Percentiles rank a stretch among this genome's conserved stretches.
Evolutionary conservation across 257 asterid genomes (phyloP).

Genomic region (Solanum bulbocastanum): DNA sequence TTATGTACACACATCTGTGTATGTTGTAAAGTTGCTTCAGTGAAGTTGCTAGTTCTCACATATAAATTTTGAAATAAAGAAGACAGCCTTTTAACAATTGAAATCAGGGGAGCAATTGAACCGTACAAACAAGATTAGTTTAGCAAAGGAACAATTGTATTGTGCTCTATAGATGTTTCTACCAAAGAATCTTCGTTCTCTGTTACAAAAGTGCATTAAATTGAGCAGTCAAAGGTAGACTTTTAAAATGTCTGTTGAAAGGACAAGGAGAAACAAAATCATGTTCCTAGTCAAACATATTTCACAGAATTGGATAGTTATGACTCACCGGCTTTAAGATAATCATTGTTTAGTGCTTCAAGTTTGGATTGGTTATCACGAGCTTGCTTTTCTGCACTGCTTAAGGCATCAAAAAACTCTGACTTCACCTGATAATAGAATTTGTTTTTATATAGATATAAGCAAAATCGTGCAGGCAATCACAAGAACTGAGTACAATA

Average conservation of each 20-base stretch:
- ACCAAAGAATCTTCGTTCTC: not conserved
- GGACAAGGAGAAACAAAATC: not conserved
- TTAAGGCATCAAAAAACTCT: conserved; percentile 83
- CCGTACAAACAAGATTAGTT: not conserved
- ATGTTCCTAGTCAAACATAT: not conserved
- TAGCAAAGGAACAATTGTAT: not conserved
- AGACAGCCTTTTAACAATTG: not conserved
- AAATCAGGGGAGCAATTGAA: not conserved
- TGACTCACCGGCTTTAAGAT: conserved; percentile 61
- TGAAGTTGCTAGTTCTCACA: not conserved
- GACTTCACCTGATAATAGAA: conserved; percentile 62
- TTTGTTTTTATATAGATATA: conserved; percentile 1
- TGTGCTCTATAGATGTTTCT: not conserved
- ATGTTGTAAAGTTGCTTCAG: not conserved
- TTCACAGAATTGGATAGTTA: not conserved
- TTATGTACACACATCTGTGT: not conserved
- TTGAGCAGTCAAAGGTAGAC: not conserved
- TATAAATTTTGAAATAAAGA: not conserved
- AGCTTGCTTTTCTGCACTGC: conserved; percentile 93
- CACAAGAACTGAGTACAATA: not conserved
- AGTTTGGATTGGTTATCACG: conserved; percentile 54
- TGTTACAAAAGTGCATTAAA: not conserved
- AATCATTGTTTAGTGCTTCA: conserved; percentile 47
- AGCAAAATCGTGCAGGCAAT: not conserved
- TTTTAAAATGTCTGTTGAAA: not conserved